Evolutionary conservation across 108 stramenopile genomes (phyloP).

Genomic region (Cyclostephanos invisitatus): DNA sequence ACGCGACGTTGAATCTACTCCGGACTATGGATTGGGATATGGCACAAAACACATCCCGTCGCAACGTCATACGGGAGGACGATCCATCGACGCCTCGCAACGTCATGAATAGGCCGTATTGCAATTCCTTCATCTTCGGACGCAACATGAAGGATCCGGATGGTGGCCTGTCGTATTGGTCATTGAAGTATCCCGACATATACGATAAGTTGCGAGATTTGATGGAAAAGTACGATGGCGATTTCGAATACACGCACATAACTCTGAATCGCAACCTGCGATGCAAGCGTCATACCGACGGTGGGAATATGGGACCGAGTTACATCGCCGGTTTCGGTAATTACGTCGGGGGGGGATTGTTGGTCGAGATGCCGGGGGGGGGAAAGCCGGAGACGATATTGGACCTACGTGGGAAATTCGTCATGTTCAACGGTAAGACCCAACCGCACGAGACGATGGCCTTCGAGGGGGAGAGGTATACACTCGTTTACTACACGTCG

Average conservation of each 20-base stretch:
- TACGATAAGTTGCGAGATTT: background rate
- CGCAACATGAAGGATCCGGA: background rate
- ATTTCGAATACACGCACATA: slow-evolving; percentile 5
- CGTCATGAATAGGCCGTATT: background rate
- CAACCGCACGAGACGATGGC: slow-evolving; percentile 6
- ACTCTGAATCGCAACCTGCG: background rate
- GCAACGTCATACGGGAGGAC: background rate
- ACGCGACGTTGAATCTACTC: background rate
- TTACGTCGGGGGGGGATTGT: background rate
- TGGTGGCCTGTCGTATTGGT: background rate
- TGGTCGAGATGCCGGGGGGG: background rate
- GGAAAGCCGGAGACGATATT: background rate
- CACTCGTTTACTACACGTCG: slow-evolving; percentile 8
- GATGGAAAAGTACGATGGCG: background rate
- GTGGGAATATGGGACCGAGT: background rate
- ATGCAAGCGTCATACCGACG: slow-evolving; percentile 7
- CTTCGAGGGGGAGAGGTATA: slow-evolving; percentile 1
- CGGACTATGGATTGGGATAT: background rate
- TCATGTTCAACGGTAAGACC: slow-evolving; percentile 1
- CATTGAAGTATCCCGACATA: background rate
- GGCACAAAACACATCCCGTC: background rate
- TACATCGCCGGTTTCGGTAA: slow-evolving; percentile 4
- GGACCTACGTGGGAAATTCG: background rate
- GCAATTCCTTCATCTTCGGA: background rate
- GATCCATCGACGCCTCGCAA: background rate